Conservation (phyloP, 1,139 yeast genomes). For the Blastobotrys capitulatus region DNA sequence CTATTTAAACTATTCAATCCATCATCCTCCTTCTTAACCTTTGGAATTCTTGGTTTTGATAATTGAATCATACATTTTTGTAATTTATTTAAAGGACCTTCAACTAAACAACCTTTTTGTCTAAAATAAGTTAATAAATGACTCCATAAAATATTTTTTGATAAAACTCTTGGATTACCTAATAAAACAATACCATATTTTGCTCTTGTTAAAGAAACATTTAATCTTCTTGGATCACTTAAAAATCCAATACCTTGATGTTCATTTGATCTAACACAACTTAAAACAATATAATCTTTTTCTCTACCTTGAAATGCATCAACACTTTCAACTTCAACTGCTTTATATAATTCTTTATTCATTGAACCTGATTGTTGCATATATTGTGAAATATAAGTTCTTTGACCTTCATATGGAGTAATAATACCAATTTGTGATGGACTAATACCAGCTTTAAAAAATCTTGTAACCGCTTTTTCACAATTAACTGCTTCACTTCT, state of each 20-base stretch:
- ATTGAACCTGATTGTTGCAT: conserved; percentile 70
- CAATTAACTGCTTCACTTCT: conserved; percentile 90
- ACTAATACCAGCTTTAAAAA: conserved; percentile 73
- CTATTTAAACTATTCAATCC: not conserved
- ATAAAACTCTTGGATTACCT: conserved; percentile 79
- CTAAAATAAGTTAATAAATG: conserved; percentile 71
- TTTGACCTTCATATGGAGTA: conserved; percentile 93
- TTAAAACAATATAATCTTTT: conserved; percentile 80
- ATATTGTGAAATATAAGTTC: conserved; percentile 75
- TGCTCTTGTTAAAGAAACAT: conserved; percentile 90
- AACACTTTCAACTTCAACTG: conserved; percentile 85
- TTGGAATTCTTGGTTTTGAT: conserved; percentile 24
- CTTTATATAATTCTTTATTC: conserved; percentile 55
- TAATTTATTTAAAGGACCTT: conserved; percentile 81
- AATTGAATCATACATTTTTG: conserved; percentile 61
- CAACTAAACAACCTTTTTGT: conserved; percentile 83
- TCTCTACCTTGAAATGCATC: conserved; percentile 98
- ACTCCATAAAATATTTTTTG: conserved; percentile 73
- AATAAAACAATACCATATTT: conserved; percentile 75
- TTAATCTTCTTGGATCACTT: conserved; percentile 83
- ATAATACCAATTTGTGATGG: conserved; percentile 87
- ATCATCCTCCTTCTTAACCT: not conserved
- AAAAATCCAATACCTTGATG: conserved; percentile 79
- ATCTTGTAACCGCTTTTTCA: conserved; percentile 67
- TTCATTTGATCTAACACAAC: conserved; percentile 91